phyloP scores from a whole-genome alignment of 2,329 filamentous ascomycete genomes.

The Xylaria sp. region DNA sequence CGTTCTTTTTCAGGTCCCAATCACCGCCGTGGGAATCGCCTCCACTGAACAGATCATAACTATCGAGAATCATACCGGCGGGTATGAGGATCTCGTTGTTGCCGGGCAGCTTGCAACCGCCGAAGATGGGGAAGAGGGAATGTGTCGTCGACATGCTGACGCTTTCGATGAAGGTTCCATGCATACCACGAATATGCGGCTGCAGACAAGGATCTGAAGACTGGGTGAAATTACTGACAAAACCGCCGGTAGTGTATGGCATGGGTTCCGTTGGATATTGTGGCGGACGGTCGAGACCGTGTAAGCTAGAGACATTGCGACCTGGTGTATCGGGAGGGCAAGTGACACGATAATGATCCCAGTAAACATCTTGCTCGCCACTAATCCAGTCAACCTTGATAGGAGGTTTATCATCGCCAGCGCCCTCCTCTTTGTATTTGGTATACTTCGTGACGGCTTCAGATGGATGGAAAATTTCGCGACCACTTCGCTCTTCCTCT shows the following conservation, averaged over 20 bases:
- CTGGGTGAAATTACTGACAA: slow-evolving; percentile 53
- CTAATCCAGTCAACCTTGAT: slow-evolving; percentile 15
- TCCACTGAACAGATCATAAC: slow-evolving; percentile 53
- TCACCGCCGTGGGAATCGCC: slow-evolving; percentile 46
- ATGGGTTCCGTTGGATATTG: slow-evolving; percentile 23
- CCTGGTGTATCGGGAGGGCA: slow-evolving; percentile 53
- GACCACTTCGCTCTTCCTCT: slow-evolving; percentile 40
- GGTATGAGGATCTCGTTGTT: slow-evolving; percentile 62
- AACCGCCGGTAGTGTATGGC: slow-evolving; percentile 40
- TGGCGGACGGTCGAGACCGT: slow-evolving; percentile 21
- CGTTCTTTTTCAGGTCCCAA: slow-evolving; percentile 53
- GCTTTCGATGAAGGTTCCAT: slow-evolving; percentile 54
- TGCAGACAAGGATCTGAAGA: slow-evolving; percentile 56
- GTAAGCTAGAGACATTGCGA: slow-evolving; percentile 31
- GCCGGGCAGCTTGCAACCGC: slow-evolving; percentile 56
- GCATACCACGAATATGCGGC: slow-evolving; percentile 45
- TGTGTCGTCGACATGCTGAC: slow-evolving; percentile 47
- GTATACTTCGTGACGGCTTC: slow-evolving; percentile 42
- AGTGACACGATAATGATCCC: slow-evolving; percentile 52
- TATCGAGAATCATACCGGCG: slow-evolving; percentile 57
- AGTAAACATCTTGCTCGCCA: slow-evolving; percentile 45
- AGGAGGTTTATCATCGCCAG: background rate
- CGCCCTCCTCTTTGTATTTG: slow-evolving; percentile 33
- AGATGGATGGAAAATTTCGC: slow-evolving; percentile 39
- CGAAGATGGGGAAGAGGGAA: slow-evolving; percentile 55